Evolutionary conservation across 1,284 basidiomycete species (phyloP), one percentile per base, ranked within the genome.

Genomic region (Marasmius tenuissimus): DNA sequence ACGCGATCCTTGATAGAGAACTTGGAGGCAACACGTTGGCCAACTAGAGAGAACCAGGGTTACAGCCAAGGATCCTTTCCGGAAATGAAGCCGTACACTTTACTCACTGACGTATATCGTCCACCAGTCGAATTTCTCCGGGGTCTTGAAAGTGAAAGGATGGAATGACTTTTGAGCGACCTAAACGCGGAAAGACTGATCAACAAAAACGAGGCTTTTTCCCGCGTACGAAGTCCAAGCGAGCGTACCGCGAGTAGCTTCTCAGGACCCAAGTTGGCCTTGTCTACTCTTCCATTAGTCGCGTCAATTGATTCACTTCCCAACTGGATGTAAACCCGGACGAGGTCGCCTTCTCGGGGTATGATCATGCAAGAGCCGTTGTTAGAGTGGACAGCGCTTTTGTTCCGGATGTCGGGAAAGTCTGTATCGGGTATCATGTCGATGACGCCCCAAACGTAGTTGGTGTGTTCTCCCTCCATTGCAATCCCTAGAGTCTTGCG

Each of bases 391-490:
- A 86, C 76, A 1, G 68, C 88, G 52, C 81, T 81, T 63, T 80
- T 80, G 66, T 87, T 89, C 37, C 93, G 87, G 64, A 92, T 88
- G 72, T 96, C 93, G 0, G 94, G 93, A 70, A 94, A 92, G 71
- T 93, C 79, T 12, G 91, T 92, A 20, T 85, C 80, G 0, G 88
- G 88, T 20, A 85, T 68, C 61, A 88, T 79, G 73, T 93, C 91
- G 33, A 92, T 75, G 9, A 93, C 91, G 20, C 92, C 92, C 92
- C 91, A 94, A 34, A 92, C 82, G 63, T 84, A 89, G 61, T 93
- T 86, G 76, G 89, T 89, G 67, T 90, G 87, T 70, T 92, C 90
- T 18, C 92, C 92, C 63, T 91, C 85, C 88, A 93, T 89, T 2
- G 79, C 70, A 50, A 93, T 88, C 3, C 81, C 81, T n/a, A 92